A percentile compares a stretch with the other conserved stretches of the same genome.
Conservation (phyloP, 2,329 filamentous ascomycete species). For the Cercospora sp. region DNA sequence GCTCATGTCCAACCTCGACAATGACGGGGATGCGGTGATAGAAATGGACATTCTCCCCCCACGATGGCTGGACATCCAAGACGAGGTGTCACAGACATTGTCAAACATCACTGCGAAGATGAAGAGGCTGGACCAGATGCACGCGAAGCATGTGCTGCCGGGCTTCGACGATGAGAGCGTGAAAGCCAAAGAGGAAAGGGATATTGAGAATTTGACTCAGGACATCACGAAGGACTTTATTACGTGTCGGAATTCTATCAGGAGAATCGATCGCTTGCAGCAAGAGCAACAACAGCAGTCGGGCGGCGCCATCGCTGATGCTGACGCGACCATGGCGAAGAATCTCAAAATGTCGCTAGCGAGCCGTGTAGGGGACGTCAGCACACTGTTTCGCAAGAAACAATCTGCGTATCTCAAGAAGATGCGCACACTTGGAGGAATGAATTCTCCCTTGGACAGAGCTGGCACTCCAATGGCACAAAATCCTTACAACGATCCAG, state of each 20-base stretch:
- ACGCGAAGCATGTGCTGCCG: constrained; percentile 94
- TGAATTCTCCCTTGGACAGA: constrained; percentile 51
- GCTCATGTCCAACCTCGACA: constrained; percentile 72
- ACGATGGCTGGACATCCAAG: constrained; percentile 91
- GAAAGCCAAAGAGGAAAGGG: constrained; percentile 79
- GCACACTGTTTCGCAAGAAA: constrained; percentile 91
- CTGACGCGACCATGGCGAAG: constrained; percentile 92
- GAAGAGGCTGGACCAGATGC: constrained; percentile 82
- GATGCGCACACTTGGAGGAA: constrained; percentile 48
- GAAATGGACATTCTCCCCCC: constrained; percentile 97
- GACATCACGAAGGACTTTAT: constrained; percentile 88
- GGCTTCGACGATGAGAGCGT: constrained; percentile 95
- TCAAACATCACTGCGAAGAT: constrained; percentile 79
- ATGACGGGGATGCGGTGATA: constrained; percentile 89
- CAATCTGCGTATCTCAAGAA: constrained; percentile 89
- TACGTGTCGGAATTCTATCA: constrained; percentile 83
- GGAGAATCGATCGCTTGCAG: constrained; percentile 84
- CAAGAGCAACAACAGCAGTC: constrained; percentile 69
- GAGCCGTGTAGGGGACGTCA: constrained; percentile 84
- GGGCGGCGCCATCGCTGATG: constrained; percentile 67
- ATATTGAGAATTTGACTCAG: constrained; percentile 89
- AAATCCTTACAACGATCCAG: constrained; percentile 78
- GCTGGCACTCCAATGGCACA: constrained; percentile 50
- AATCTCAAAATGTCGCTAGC: constrained; percentile 95
- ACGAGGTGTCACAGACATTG: constrained; percentile 85